These are phyloP conservation scores for Penicillium fuscoglaucum DNA, from an alignment of 2,329 filamentous ascomycete species.

Conservation along the genomic window DNA sequence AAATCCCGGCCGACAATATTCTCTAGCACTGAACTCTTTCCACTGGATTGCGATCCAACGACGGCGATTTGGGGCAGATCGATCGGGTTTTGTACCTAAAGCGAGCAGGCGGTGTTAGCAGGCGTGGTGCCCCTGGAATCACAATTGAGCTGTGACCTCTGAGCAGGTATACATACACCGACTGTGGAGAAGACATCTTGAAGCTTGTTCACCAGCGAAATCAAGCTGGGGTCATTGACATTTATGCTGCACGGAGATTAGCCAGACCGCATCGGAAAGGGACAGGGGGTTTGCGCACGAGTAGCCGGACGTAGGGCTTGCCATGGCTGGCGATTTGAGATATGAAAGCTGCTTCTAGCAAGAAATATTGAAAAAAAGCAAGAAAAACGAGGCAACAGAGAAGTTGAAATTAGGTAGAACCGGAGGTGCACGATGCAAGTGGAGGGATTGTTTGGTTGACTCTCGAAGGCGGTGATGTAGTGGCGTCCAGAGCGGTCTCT, in stretches of 20 bases:
- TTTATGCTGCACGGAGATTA: conserved; percentile 58
- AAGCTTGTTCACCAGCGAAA: conserved; percentile 93
- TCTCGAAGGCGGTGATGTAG: conserved; percentile 29
- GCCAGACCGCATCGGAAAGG: conserved; percentile 29
- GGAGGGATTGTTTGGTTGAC: conserved; percentile 26
- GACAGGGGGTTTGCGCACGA: conserved; percentile 44
- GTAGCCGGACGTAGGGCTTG: conserved; percentile 44
- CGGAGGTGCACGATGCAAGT: conserved; percentile 12
- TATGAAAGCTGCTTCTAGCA: conserved; percentile 10
- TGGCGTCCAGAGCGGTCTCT: conserved; percentile 19
- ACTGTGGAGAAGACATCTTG: conserved; percentile 99
- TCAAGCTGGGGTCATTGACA: conserved; percentile 68
- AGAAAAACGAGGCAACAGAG: conserved; percentile 19
- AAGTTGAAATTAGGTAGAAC: conserved; percentile 8
- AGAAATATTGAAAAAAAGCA: conserved; percentile 5
- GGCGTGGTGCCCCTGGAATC: conserved; percentile 8
- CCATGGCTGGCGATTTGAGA: conserved; percentile 42
- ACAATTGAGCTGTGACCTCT: conserved; percentile 2
- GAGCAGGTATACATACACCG: conserved; percentile 60
- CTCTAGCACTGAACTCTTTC: conserved; percentile 98
- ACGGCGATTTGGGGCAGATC: conserved; percentile 98
- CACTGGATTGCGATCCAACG: conserved; percentile 96
- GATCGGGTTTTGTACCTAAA: conserved; percentile 93
- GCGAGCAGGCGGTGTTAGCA: conserved; percentile 31
- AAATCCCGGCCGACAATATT: conserved; percentile 99